A percentile compares a stretch with the other conserved stretches of the same genome.
Conservation (phyloP, 2,329 filamentous ascomycete species). For the Tolypocladium sp. region DNA sequence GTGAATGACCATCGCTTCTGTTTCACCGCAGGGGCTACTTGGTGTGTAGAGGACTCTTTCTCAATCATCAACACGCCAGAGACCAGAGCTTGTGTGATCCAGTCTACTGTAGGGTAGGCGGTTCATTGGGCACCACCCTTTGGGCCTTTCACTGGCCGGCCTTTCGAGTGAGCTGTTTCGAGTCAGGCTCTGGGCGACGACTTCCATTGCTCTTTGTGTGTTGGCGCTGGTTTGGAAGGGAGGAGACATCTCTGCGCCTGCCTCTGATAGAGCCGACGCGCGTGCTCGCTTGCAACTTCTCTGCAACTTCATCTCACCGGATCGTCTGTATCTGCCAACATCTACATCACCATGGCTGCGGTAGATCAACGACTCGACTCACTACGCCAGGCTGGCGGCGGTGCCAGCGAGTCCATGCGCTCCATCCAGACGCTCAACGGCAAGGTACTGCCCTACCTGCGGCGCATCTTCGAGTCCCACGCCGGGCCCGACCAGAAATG, state of each 20-base stretch:
- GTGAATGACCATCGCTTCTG: not conserved
- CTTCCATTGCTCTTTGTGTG: not conserved
- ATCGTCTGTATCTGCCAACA: not conserved
- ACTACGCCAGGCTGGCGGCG: conserved; percentile 37
- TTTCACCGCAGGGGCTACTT: no score
- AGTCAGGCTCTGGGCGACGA: not conserved
- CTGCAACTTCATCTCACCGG: not conserved
- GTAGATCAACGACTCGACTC: conserved; percentile 11
- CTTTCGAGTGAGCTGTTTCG: not conserved
- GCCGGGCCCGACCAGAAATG: conserved; percentile 32
- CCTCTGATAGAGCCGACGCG: not conserved
- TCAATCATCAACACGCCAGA: no score
- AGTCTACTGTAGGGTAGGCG: not conserved
- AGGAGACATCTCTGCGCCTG: not conserved
- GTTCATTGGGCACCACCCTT: not conserved
- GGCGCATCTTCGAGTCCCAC: conserved; percentile 36
- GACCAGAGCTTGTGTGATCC: not conserved
- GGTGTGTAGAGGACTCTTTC: no score
- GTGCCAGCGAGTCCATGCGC: conserved; percentile 30
- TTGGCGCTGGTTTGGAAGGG: not conserved
- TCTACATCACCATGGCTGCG: not conserved
- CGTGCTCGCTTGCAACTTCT: not conserved
- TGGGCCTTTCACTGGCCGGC: not conserved
- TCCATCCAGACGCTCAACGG: conserved; percentile 31
- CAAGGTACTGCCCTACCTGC: conserved; percentile 31